Evolutionary conservation across 805 yeast species (phyloP), one percentile per base, ranked within the genome.

Genomic region (Wilhelminamyces savonicus): DNA sequence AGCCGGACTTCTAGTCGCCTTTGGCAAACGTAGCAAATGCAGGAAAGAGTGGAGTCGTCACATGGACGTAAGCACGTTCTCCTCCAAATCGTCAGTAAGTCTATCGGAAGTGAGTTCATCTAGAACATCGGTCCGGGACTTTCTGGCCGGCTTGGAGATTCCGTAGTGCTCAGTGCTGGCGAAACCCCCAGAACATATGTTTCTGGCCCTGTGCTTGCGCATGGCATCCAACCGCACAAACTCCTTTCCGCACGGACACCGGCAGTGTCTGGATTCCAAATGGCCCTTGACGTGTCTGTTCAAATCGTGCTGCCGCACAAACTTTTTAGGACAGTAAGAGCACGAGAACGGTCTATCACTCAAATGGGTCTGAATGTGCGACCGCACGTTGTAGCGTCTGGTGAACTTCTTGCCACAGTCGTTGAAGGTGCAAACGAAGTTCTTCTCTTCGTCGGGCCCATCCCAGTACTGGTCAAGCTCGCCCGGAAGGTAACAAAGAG

Each of bases 351-450:
- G 99, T 39, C 97, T 66, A 54, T 94, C 98, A 52, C 90, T 79
- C 28, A 92, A 59, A 64, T 92, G 99, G 1, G 98, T 92, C 53
- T 92, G 98, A 33, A 92, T 88, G 54, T 92, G 99, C 0, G 96
- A 85, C 38, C 97, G 66, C 9, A 86, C 85, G 48, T 92, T 92
- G 56, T 94, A 94, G 27, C 95, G 69, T 48, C 98, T 69, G 6
- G 87, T 77, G 57, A 92, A 90, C 31, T 71, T 62, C 57, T 92
- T 87, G 7, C 83, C 82, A 59, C 99, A 92, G 31, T 69, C 68
- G 11, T 81, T 73, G 54, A 67, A 90, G 35, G 72, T 67, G 56
- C 99, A 92, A 21, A 77, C 69, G 59, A 71, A 94, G 18, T 71
- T 64, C 36, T 79, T 82, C 28, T 81, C 74, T 18, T 63, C 73